Evolutionary conservation across 176 grass and related monocot genomes (phyloP), one percentile per base, ranked within the genome.

Genomic region (Bromus sterilis): DNA sequence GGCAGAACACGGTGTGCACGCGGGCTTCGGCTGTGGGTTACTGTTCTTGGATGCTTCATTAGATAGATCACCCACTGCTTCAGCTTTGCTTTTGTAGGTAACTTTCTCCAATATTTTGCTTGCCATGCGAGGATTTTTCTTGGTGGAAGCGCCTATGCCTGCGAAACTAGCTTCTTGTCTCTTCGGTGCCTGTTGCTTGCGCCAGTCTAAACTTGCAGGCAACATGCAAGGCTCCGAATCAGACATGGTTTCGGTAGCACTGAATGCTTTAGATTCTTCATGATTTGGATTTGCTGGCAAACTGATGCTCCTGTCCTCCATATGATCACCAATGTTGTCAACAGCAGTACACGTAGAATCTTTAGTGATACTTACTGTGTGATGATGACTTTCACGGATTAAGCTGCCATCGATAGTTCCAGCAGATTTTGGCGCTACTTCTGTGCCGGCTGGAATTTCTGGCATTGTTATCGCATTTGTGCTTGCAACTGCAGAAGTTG

Each of bases 211-310:
- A 79, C 28, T 76, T 33, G 63, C 31, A 49, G 78, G 71, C 12
- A 55, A 9, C 31, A 32, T 71, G 63, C 31, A 77, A 53, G 63
- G 42, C 18, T 43, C 73, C 11, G 25, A 25, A 53, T 41, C 55
- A 21, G 5, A 40, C 16, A 28, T 82, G 5, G 11, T 64, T 46
- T 65, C 46, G 10, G 3, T 39, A n/a, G 9, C 46, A 36, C 34
- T 2, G 10, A 26, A 41, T 65, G 58, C 21, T 83, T 74, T 72
- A n/a, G 43, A 58, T 57, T 79, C 48, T 26, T 81, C 77, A 36
- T 81, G 30, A 53, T 61, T 87, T 72, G 69, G 56, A 35, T 82
- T 83, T 42, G 64, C 34, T 42, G n/a, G 9, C 29, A n/a, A 55
- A 71, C 55, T 82, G 28, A 32, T 72, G 9, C 32, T 72, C 1